Percentiles rank a stretch among this genome's conserved stretches.
These are phyloP conservation scores for Penicillium concentricum DNA, from an alignment of 2,329 filamentous ascomycete species.

Conservation along the genomic window DNA sequence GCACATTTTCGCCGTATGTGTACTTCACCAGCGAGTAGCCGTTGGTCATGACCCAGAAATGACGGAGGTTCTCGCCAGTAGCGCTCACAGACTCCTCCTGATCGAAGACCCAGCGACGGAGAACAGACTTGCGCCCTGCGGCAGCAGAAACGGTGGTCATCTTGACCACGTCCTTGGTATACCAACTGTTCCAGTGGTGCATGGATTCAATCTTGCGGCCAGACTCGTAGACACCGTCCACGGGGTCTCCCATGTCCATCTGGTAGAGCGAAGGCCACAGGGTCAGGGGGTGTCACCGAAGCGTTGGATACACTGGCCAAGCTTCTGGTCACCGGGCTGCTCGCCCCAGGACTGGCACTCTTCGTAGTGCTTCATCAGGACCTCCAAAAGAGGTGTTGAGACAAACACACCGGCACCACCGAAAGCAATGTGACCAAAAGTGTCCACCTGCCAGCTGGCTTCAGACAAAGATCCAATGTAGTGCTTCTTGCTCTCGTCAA, in stretches of 20 bases:
- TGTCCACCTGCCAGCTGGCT: constrained; percentile 45
- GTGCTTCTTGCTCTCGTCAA: constrained; percentile 42
- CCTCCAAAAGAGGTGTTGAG: constrained; percentile 41
- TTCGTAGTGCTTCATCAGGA: constrained; percentile 40
- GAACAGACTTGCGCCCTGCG: constrained; percentile 42
- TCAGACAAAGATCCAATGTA: constrained; percentile 47
- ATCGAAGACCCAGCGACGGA: constrained; percentile 47
- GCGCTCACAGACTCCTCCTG: constrained; percentile 37
- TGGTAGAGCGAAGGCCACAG: constrained; percentile 45
- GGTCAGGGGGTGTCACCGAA: constrained; percentile 42
- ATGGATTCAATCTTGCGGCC: constrained; percentile 45
- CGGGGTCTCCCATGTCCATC: constrained; percentile 45
- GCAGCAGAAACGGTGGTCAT: constrained; percentile 44
- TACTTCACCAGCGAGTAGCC: constrained; percentile 46
- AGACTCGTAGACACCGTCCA: constrained; percentile 46
- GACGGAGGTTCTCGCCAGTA: constrained; percentile 36
- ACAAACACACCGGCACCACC: constrained; percentile 47
- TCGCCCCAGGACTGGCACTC: constrained; percentile 45
- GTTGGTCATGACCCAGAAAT: constrained; percentile 47
- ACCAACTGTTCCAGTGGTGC: constrained; percentile 48
- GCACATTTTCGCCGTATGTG: constrained; percentile 36
- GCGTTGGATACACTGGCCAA: constrained; percentile 44
- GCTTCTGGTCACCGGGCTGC: constrained; percentile 46
- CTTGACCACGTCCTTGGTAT: constrained; percentile 46
- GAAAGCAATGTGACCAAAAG: constrained; percentile 46